phyloP scores from a whole-genome alignment of 140 eudicot species.

The Flaveria floridana region DNA sequence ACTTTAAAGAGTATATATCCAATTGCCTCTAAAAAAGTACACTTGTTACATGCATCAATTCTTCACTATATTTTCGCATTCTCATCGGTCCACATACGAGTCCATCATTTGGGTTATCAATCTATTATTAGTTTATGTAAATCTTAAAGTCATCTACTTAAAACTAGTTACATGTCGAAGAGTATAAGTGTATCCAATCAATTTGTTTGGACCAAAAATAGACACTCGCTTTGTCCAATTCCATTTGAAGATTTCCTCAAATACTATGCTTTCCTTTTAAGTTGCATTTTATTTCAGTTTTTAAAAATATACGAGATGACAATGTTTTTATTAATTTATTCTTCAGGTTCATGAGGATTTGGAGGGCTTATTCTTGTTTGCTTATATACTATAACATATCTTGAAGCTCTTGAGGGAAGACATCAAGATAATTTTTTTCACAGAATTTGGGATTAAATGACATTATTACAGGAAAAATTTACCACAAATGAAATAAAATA shows the following conservation, averaged over 20 bases:
- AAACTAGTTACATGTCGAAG: too few relatives aligned
- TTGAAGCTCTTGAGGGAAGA: slow-evolving; percentile 20
- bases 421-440: slow-evolving; percentile 17
- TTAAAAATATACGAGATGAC: neutral
- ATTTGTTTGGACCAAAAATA: neutral
- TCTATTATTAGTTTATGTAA: too few relatives aligned
- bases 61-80: too few relatives aligned
- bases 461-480: slow-evolving; percentile 13
- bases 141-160: too few relatives aligned
- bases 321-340: neutral
- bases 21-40: too few relatives aligned
- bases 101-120: too few relatives aligned
- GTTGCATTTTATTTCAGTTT: too few relatives aligned
- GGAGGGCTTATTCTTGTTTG: slow-evolving; percentile 21
- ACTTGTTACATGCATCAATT: too few relatives aligned
- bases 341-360: slow-evolving; percentile 23
- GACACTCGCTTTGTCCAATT: neutral
- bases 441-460: slow-evolving; percentile 4
- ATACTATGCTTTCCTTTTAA: neutral
- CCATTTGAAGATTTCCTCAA: neutral
- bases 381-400: slow-evolving; percentile 25
- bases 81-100: too few relatives aligned
- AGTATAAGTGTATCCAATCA: neutral
- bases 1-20: too few relatives aligned
- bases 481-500: slow-evolving; percentile 22